Evolutionary conservation across 2,329 filamentous ascomycete genomes (phyloP).

Genomic region (Rhynchosporium agropyri): DNA sequence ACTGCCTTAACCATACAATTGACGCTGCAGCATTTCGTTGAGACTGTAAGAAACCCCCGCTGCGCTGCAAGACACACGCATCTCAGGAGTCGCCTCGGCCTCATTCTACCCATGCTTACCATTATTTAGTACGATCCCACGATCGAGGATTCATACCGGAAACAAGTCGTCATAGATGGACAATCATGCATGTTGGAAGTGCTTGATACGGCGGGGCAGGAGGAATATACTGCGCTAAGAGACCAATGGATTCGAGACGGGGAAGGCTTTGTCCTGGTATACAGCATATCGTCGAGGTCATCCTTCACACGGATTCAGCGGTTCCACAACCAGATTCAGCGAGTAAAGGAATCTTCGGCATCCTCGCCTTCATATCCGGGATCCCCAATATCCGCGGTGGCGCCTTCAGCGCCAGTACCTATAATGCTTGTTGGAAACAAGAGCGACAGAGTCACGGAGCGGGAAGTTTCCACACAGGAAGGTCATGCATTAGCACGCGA

Average conservation of each 20-base stretch:
- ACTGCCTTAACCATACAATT: conserved; percentile 95
- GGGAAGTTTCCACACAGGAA: conserved; percentile 95
- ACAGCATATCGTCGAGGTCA: conserved; percentile 96
- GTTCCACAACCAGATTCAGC: conserved; percentile 95
- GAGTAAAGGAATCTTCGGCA: conserved; percentile 89
- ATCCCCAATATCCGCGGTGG: conserved; percentile 64
- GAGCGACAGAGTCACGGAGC: conserved; percentile 92
- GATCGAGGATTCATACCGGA: conserved; percentile 85
- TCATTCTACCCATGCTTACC: conserved; percentile 30
- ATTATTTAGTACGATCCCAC: conserved; percentile 70
- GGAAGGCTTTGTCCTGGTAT: conserved; percentile 95
- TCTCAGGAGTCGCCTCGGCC: background rate
- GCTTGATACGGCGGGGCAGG: conserved; percentile 94
- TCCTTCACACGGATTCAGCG: conserved; percentile 94
- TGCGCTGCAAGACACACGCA: background rate
- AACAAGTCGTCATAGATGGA: conserved; percentile 89
- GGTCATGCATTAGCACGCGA: conserved; percentile 89
- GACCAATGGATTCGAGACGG: conserved; percentile 99
- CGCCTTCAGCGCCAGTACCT: conserved; percentile 66
- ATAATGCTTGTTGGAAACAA: conserved; percentile 99
- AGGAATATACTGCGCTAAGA: conserved; percentile 94
- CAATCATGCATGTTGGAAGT: conserved; percentile 98
- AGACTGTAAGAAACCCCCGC: conserved; percentile 63
- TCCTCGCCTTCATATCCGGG: conserved; percentile 77
- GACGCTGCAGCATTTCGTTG: conserved; percentile 97